Conservation (phyloP, 2,329 filamentous ascomycete genomes). For the Coniochaeta sp. region DNA sequence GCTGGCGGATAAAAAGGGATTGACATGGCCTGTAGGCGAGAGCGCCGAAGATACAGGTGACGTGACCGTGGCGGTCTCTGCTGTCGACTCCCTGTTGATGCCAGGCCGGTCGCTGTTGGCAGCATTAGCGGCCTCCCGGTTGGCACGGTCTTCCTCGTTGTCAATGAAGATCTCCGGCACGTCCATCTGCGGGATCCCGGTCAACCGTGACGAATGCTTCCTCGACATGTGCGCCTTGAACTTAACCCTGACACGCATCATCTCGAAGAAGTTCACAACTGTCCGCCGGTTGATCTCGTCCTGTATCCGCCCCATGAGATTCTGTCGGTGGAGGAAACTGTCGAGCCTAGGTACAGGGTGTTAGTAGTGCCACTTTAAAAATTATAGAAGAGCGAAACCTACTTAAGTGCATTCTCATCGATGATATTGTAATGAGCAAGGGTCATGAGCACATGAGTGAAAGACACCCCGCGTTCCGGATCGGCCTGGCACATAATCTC, state of each 20-base stretch:
- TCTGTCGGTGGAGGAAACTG: constrained; percentile 85
- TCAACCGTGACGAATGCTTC: constrained; percentile 70
- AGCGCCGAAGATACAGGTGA: neutral
- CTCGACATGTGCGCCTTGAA: constrained; percentile 70
- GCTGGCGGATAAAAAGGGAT: neutral
- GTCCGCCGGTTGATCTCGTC: constrained; percentile 87
- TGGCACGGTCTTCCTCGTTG: constrained; percentile 51
- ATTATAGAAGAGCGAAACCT: neutral
- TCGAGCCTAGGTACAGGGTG: constrained; percentile 56
- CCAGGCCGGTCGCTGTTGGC: constrained; percentile 32
- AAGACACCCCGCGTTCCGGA: constrained; percentile 80
- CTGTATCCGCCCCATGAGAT: constrained; percentile 85
- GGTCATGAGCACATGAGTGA: constrained; percentile 89
- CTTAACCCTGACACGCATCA: constrained; percentile 74
- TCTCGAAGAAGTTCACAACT: constrained; percentile 94
- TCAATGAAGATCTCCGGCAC: constrained; percentile 90
- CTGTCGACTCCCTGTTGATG: constrained; percentile 50
- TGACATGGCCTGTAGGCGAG: neutral
- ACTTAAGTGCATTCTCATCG: constrained; percentile 58
- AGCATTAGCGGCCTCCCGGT: constrained; percentile 6
- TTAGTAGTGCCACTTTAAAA: constrained; percentile 15
- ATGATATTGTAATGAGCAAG: constrained; percentile 98
- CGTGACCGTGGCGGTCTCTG: constrained; percentile 32
- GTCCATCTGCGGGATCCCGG: constrained; percentile 66
- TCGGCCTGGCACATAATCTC: constrained; percentile 93